These are phyloP conservation scores for Usnea hakonensis DNA, from an alignment of 495 filamentous ascomycete species.

Conservation along the genomic window DNA sequence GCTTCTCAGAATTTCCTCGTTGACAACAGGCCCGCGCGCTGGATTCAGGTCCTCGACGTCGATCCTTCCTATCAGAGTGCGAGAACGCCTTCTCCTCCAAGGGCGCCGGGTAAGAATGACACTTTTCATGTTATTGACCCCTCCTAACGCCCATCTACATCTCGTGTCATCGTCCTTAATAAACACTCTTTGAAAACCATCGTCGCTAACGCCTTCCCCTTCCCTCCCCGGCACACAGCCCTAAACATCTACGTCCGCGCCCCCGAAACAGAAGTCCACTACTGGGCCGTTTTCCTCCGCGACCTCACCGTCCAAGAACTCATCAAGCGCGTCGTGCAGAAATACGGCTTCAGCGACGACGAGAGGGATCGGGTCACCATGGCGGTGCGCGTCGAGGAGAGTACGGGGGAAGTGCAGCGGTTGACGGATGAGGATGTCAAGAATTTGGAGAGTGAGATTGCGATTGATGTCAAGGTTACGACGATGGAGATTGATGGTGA, in stretches of 20 bases:
- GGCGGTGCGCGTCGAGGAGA: neutral
- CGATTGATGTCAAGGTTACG: neutral
- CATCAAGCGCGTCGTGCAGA: constrained; percentile 2
- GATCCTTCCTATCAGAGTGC: constrained; percentile 1
- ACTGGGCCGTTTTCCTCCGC: constrained; percentile 1
- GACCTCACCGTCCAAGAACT: neutral
- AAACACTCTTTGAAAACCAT: no score
- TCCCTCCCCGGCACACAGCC: neutral
- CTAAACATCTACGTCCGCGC: neutral
- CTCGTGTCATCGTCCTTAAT: no score
- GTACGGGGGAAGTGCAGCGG: neutral
- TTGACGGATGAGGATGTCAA: neutral
- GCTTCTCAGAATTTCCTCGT: neutral
- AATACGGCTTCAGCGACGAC: neutral
- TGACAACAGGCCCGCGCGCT: neutral
- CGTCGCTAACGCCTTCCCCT: neutral
- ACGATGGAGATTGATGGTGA: neutral
- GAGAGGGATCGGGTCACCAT: neutral
- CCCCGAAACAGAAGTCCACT: neutral
- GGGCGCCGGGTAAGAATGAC: neutral
- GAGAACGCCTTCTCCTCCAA: neutral
- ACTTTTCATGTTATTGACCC: no score
- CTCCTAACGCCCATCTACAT: no score
- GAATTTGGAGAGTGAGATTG: neutral
- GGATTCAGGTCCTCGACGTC: constrained; percentile 2